A percentile compares a stretch with the other conserved stretches of the same genome.
Conservation (phyloP, 2,329 filamentous ascomycete genomes). For the Penicillium freii region DNA sequence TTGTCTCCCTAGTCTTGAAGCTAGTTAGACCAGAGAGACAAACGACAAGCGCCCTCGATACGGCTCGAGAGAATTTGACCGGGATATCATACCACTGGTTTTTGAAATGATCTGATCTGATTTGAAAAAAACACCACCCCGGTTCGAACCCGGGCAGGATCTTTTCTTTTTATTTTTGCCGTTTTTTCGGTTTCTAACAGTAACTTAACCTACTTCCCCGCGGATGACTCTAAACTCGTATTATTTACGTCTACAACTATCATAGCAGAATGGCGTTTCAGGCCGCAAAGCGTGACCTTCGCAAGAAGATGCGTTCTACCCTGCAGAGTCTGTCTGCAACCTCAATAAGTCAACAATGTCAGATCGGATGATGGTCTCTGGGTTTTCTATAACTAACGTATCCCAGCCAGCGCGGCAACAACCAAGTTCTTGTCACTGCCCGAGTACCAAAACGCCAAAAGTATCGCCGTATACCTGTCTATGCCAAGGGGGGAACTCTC, state of each 20-base stretch:
- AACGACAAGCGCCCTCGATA: too few relatives aligned
- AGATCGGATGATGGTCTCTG: slow-evolving; percentile 30
- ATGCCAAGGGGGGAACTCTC: slow-evolving; percentile 88
- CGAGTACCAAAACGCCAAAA: slow-evolving; percentile 71
- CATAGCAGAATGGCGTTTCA: slow-evolving; percentile 55
- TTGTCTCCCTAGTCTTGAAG: too few relatives aligned
- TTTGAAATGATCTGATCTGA: too few relatives aligned
- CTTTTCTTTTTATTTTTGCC: not conserved
- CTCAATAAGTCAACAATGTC: slow-evolving; percentile 68
- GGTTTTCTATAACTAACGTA: slow-evolving; percentile 22
- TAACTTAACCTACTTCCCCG: not conserved
- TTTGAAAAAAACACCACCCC: too few relatives aligned
- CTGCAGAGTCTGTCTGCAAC: slow-evolving; percentile 63
- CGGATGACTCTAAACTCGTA: not conserved
- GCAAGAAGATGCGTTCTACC: slow-evolving; percentile 65
- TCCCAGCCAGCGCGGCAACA: slow-evolving; percentile 63
- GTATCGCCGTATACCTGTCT: slow-evolving; percentile 84
- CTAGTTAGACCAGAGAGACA: too few relatives aligned
- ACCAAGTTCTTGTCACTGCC: slow-evolving; percentile 63
- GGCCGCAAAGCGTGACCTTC: slow-evolving; percentile 72
- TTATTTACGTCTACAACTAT: slow-evolving; percentile 6
- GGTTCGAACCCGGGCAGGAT: too few relatives aligned
- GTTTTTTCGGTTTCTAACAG: not conserved
- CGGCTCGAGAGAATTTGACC: too few relatives aligned
- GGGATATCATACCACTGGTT: too few relatives aligned